A percentile compares a stretch with the other conserved stretches of the same genome.
Conservation (phyloP, 169 alveolate genomes). For the Plasmodium knowlesi region DNA sequence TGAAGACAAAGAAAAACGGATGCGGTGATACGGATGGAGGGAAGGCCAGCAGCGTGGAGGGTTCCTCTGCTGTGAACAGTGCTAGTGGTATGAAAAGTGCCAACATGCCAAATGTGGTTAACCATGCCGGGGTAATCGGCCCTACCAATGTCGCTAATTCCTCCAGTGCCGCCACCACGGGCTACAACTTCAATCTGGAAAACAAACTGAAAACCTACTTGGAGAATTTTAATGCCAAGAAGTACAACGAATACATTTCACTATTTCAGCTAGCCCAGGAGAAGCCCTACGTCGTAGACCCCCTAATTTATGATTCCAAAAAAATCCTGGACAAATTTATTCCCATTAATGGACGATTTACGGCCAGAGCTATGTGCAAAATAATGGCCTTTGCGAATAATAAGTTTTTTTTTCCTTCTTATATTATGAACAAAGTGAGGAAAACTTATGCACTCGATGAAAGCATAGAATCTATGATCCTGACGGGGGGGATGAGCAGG, state of each 20-base stretch:
- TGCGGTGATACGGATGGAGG: neutral
- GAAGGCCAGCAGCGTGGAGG: neutral
- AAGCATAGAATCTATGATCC: conserved; percentile 74
- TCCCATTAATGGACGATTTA: conserved; percentile 78
- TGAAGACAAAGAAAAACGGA: conserved; percentile 2
- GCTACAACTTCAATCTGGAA: neutral
- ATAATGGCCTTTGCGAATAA: conserved; percentile 59
- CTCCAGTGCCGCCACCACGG: neutral
- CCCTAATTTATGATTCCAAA: conserved; percentile 77
- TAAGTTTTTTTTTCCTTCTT: conserved; percentile 68
- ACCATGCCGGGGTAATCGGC: neutral
- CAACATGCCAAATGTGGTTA: neutral
- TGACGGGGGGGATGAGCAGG: conserved; percentile 79
- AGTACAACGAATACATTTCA: conserved; percentile 68
- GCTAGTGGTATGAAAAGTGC: neutral
- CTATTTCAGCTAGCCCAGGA: conserved; percentile 61
- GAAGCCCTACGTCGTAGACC: conserved; percentile 79
- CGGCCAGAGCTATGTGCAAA: conserved; percentile 77
- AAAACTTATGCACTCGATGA: conserved; percentile 65
- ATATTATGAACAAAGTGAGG: conserved; percentile 45
- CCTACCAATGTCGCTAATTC: neutral
- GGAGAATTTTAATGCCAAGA: conserved; percentile 33
- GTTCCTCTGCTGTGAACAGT: neutral
- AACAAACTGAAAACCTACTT: conserved; percentile 37
- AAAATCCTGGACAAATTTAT: conserved; percentile 77